Conservation (phyloP, 352 stramenopile genomes). For the Pythium sp. region DNA sequence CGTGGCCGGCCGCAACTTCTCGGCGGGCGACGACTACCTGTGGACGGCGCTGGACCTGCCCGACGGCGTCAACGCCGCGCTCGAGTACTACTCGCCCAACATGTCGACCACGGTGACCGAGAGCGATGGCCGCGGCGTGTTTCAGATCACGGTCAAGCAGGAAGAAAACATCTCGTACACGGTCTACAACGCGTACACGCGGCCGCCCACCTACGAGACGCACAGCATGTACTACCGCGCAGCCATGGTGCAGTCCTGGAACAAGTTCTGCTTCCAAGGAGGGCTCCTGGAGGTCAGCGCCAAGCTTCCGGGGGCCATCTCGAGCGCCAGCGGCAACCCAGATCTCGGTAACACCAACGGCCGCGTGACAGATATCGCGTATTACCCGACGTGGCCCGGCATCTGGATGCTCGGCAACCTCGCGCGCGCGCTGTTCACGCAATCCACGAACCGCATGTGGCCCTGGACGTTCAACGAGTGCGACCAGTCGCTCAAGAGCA, state of each 20-base stretch:
- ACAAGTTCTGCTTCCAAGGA: slow-evolving; percentile 95
- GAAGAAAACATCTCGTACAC: slow-evolving; percentile 42
- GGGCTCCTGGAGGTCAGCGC: slow-evolving; percentile 27
- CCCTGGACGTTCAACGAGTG: slow-evolving; percentile 94
- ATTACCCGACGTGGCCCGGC: slow-evolving; percentile 90
- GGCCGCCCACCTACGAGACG: slow-evolving; percentile 46
- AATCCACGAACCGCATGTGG: slow-evolving; percentile 92
- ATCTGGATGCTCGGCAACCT: slow-evolving; percentile 96
- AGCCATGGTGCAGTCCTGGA: slow-evolving; percentile 91
- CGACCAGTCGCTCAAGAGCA: slow-evolving; percentile 71
- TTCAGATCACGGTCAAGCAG: slow-evolving; percentile 52
- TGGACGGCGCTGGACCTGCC: slow-evolving; percentile 36
- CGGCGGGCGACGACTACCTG: slow-evolving; percentile 54
- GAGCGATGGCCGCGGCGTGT: slow-evolving; percentile 28
- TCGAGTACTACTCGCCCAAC: slow-evolving; percentile 64
- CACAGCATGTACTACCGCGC: slow-evolving; percentile 22
- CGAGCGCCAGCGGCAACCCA: slow-evolving; percentile 48
- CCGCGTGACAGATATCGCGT: slow-evolving; percentile 26
- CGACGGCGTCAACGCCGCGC: slow-evolving; percentile 59
- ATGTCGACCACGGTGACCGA: slow-evolving; percentile 40
- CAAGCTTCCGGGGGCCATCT: slow-evolving; percentile 78
- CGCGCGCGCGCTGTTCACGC: slow-evolving; percentile 92
- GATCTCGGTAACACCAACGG: slow-evolving; percentile 78
- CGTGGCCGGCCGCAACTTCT: slow-evolving; percentile 67
- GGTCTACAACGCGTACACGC: slow-evolving; percentile 66